phyloP scores from a whole-genome alignment of 1,284 basidiomycete species.

The Tremellales sp. region DNA sequence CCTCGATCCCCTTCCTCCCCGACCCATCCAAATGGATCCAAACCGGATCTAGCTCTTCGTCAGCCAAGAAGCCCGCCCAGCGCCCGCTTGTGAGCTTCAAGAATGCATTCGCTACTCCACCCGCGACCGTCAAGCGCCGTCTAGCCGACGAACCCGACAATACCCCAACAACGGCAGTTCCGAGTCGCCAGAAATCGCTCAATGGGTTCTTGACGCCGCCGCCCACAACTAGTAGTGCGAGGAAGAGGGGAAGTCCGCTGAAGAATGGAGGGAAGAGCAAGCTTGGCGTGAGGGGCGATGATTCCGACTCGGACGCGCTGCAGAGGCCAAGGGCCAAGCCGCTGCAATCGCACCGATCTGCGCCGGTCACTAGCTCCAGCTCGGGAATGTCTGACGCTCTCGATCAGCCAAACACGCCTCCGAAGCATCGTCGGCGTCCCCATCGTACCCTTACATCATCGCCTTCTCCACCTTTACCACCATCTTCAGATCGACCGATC shows the following conservation, averaged over 20 bases:
- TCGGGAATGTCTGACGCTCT: background rate
- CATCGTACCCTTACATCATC: background rate
- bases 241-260: background rate
- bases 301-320: too few species aligned
- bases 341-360: background rate
- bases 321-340: background rate
- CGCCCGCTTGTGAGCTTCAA: slow-evolving; percentile 19
- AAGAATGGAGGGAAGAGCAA: slow-evolving; percentile 4
- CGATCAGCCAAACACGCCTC: background rate
- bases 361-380: background rate
- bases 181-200: slow-evolving; percentile 7
- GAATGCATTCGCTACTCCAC: slow-evolving; percentile 27
- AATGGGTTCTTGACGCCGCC: slow-evolving; percentile 1
- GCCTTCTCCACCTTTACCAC: background rate
- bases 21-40: slow-evolving; percentile 39
- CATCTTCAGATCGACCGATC: slow-evolving; percentile 9
- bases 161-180: too few species aligned
- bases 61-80: slow-evolving; percentile 12
- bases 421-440: background rate
- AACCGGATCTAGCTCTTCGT: slow-evolving; percentile 8
- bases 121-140: slow-evolving; percentile 8
- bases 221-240: too few species aligned
- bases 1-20: background rate
- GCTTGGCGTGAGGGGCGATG: too few species aligned
- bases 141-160: too few species aligned